Percentiles rank a stretch among this genome's conserved stretches.
Evolutionary conservation across 768 basidiomycete species (phyloP).

Genomic region (Suillus occidentalis): DNA sequence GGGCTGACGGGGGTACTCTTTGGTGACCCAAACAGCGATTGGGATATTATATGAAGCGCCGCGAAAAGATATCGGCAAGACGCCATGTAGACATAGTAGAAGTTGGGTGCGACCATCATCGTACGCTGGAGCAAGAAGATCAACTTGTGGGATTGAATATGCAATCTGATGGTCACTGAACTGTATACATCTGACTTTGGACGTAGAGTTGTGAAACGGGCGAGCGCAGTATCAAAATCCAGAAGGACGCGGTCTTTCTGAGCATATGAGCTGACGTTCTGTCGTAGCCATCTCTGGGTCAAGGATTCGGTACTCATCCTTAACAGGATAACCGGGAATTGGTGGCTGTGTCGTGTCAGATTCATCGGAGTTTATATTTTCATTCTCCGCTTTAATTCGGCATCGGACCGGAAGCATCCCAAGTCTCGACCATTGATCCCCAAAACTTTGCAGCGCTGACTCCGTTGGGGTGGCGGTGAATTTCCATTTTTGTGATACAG

Average conservation of each 20-base stretch:
- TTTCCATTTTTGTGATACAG: slow-evolving; percentile 45
- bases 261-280: slow-evolving; percentile 59
- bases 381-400: not conserved
- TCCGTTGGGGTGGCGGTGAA: slow-evolving; percentile 48
- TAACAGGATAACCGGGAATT: not conserved
- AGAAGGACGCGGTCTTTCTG: slow-evolving; percentile 55
- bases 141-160: slow-evolving; percentile 15
- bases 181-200: slow-evolving; percentile 86
- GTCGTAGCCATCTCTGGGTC: slow-evolving; percentile 62
- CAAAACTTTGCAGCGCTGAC: slow-evolving; percentile 19
- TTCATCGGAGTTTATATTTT: not conserved
- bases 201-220: slow-evolving; percentile 53
- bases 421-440: not conserved
- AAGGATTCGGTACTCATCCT: slow-evolving; percentile 34
- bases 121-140: slow-evolving; percentile 55
- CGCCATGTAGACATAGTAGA: slow-evolving; percentile 86
- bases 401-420: not conserved
- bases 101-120: slow-evolving; percentile 94
- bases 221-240: slow-evolving; percentile 63
- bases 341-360: not conserved
- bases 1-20: slow-evolving; percentile 78
- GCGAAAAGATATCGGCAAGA: slow-evolving; percentile 84
- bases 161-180: slow-evolving; percentile 28
- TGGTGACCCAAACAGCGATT: slow-evolving; percentile 82
- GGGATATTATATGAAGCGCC: slow-evolving; percentile 89